These are phyloP conservation scores for Wilcoxina mikolae DNA, from an alignment of 495 filamentous ascomycete genomes.

Conservation along the genomic window DNA sequence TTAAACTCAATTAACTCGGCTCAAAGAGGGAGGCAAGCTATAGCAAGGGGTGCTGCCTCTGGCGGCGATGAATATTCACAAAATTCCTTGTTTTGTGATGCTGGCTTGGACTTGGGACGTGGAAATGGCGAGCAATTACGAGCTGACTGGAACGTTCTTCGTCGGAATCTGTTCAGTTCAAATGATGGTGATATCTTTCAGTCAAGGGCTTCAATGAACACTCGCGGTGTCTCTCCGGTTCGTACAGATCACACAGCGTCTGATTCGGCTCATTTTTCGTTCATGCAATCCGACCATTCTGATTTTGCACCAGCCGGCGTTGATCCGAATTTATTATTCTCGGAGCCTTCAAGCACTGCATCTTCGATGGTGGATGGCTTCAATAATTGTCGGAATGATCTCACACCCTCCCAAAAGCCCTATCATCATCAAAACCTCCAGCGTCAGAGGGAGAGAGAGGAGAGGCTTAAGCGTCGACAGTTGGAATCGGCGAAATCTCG, in stretches of 20 bases:
- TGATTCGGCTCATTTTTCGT: slow-evolving; percentile 26
- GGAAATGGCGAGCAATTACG: too few species aligned
- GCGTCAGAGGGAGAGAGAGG: slow-evolving; percentile 24
- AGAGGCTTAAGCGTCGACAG: too few species aligned
- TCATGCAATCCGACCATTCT: too few species aligned
- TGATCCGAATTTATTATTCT: slow-evolving; percentile 25
- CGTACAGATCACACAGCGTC: slow-evolving; percentile 1
- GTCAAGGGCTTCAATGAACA: background rate
- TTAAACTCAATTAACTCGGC: background rate
- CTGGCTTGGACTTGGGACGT: too few species aligned
- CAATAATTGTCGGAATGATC: slow-evolving; percentile 8
- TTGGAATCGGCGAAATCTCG: too few species aligned
- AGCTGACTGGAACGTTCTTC: background rate
- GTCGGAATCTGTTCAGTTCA: slow-evolving; percentile 1
- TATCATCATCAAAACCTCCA: slow-evolving; percentile 28
- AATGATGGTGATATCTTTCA: background rate
- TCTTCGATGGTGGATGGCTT: slow-evolving; percentile 24
- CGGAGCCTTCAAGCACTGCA: slow-evolving; percentile 19
- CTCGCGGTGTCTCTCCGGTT: background rate
- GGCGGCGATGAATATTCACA: too few species aligned
- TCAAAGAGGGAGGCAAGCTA: too few species aligned
- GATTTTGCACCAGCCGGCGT: slow-evolving; percentile 10
- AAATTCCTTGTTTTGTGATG: too few species aligned
- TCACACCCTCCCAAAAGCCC: slow-evolving; percentile 12
- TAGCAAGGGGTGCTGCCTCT: too few species aligned